These are phyloP conservation scores for Kodamaea leandrae DNA, from an alignment of 805 yeast genomes.

Conservation along the genomic window DNA sequence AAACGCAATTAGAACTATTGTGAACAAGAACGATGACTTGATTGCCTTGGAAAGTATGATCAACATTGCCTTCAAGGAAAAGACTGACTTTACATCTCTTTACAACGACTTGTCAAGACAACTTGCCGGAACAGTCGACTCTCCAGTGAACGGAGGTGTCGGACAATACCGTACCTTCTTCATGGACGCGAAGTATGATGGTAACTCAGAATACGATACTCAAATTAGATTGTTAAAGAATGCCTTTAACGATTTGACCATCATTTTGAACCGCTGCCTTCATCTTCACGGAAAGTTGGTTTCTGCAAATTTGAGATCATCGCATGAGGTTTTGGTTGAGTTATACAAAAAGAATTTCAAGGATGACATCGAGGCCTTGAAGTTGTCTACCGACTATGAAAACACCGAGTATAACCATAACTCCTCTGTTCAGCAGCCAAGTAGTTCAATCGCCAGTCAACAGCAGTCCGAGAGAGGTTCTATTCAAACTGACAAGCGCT, in stretches of 20 bases:
- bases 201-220: slow-evolving; percentile 29
- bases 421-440: slow-evolving; percentile 6
- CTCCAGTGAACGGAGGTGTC: slow-evolving; percentile 92
- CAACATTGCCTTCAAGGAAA: slow-evolving; percentile 50
- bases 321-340: slow-evolving; percentile 66
- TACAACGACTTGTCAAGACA: slow-evolving; percentile 68
- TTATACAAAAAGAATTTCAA: slow-evolving; percentile 66
- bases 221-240: slow-evolving; percentile 37
- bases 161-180: slow-evolving; percentile 76
- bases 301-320: slow-evolving; percentile 51
- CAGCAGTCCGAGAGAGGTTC: slow-evolving; percentile 10
- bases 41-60: slow-evolving; percentile 63
- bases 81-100: slow-evolving; percentile 44
- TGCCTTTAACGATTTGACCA: slow-evolving; percentile 67
- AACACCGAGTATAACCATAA: slow-evolving; percentile 24
- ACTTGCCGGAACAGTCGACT: slow-evolving; percentile 81
- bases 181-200: slow-evolving; percentile 35
- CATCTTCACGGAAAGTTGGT: slow-evolving; percentile 66
- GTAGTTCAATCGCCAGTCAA: slow-evolving; percentile 9
- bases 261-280: slow-evolving; percentile 63
- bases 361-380: slow-evolving; percentile 53
- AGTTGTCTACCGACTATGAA: slow-evolving; percentile 35
- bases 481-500: slow-evolving; percentile 19
- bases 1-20: slow-evolving; percentile 70
- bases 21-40: slow-evolving; percentile 69